These are phyloP conservation scores for Pelargonium citronellum DNA, from an alignment of 441 rosid genomes.

Conservation along the genomic window DNA sequence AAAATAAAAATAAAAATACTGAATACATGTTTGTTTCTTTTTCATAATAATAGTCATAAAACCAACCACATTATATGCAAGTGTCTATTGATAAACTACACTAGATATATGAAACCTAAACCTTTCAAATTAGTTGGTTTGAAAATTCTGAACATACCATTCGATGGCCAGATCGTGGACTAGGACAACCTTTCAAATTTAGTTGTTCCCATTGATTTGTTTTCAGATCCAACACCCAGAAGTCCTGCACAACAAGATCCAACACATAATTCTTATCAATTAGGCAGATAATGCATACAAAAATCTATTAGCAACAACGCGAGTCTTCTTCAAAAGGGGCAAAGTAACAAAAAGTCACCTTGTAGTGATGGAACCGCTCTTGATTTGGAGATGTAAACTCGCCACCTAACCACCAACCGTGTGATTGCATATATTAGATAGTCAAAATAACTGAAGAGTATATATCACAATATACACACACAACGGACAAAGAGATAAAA, in stretches of 20 bases:
- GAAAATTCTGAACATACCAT: slow-evolving; percentile 50
- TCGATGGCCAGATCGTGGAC: slow-evolving; percentile 94
- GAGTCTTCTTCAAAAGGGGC: background rate
- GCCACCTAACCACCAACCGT: slow-evolving; percentile 52
- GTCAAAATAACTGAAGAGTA: slow-evolving; percentile 3
- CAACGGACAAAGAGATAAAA: background rate
- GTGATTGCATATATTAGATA: background rate
- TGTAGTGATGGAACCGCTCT: slow-evolving; percentile 94
- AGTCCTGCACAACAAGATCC: slow-evolving; percentile 46
- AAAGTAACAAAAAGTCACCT: slow-evolving; percentile 37
- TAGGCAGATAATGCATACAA: background rate
- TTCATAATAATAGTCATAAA: too few relatives aligned
- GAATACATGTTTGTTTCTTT: too few relatives aligned
- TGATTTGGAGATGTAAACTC: slow-evolving; percentile 96
- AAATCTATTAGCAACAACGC: slow-evolving; percentile 5
- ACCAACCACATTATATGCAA: too few relatives aligned
- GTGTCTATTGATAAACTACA: too few relatives aligned
- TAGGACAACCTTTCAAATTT: slow-evolving; percentile 84
- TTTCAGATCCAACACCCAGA: slow-evolving; percentile 88
- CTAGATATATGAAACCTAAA: background rate
- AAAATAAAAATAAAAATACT: too few relatives aligned
- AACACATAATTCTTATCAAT: background rate
- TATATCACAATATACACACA: background rate
- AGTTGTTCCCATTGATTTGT: slow-evolving; percentile 95
- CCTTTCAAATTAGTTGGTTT: background rate